phyloP scores from a whole-genome alignment of 2,329 filamentous ascomycete species.

The Sporothrix inflata region DNA sequence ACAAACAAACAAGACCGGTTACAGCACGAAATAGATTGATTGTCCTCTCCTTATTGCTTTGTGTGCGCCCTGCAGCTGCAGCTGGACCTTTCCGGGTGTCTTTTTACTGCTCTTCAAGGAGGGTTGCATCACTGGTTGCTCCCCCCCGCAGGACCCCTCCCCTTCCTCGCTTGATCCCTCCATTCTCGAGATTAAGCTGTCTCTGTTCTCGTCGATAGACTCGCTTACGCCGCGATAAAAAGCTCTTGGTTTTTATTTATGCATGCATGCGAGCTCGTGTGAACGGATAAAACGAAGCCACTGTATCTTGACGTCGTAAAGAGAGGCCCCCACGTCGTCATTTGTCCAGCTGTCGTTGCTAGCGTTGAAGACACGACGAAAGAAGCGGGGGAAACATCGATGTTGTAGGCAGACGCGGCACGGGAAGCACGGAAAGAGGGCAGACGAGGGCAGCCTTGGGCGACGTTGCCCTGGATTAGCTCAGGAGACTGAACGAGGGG shows the following conservation, averaged over 20 bases:
- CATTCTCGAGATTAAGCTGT: neutral
- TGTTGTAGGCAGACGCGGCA: slow-evolving; percentile 14
- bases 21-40: neutral
- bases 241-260: neutral
- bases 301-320: neutral
- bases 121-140: slow-evolving; percentile 10
- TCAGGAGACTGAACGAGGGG: neutral
- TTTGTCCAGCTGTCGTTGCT: neutral
- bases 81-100: neutral
- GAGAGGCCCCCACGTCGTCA: neutral
- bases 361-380: slow-evolving; percentile 7
- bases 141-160: slow-evolving; percentile 7
- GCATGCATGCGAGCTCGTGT: neutral
- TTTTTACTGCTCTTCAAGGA: neutral
- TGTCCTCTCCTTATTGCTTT: neutral
- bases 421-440: slow-evolving; percentile 4
- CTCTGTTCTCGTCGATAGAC: neutral
- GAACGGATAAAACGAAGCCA: too few relatives aligned
- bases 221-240: neutral
- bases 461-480: neutral
- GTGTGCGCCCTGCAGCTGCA: slow-evolving; percentile 12
- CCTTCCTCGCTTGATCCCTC: neutral
- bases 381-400: neutral
- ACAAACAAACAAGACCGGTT: neutral
- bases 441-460: neutral